Evolutionary conservation across 495 filamentous ascomycete species (phyloP).

Genomic region (Tuber microsphaerosporum): DNA sequence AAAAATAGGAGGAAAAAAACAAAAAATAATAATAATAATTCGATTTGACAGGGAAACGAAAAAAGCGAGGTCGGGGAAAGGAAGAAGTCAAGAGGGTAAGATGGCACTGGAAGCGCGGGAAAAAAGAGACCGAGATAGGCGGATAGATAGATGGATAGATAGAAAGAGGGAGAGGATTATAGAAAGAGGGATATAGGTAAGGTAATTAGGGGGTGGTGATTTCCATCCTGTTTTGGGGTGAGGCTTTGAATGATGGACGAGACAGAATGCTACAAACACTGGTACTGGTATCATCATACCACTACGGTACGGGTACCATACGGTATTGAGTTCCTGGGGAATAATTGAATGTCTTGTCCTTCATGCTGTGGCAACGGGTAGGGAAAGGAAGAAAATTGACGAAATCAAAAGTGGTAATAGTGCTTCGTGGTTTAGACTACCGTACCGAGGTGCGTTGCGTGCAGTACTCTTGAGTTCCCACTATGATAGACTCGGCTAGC

Average conservation of each 20-base stretch:
- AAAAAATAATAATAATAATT: neutral
- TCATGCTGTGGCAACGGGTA: neutral
- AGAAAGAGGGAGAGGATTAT: neutral
- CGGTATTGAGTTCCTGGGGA: neutral
- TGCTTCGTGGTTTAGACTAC: neutral
- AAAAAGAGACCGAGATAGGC: no score
- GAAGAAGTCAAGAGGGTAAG: neutral
- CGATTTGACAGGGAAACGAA: neutral
- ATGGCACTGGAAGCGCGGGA: neutral
- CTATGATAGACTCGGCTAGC: neutral
- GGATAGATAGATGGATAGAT: no score
- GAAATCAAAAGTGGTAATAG: neutral
- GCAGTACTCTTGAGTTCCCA: neutral
- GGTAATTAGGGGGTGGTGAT: neutral
- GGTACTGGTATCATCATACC: no score
- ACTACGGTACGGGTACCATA: no score
- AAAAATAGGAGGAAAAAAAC: neutral
- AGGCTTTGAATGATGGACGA: neutral
- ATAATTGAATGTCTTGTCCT: neutral
- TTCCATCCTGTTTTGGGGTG: neutral
- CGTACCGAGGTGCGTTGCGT: neutral
- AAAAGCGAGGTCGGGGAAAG: neutral
- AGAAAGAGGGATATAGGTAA: neutral
- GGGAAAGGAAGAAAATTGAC: neutral
- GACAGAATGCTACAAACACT: no score